A percentile compares a stretch with the other conserved stretches of the same genome.
These are phyloP conservation scores for Colletotrichum spinosum DNA, from an alignment of 2,329 filamentous ascomycete species.

Conservation along the genomic window DNA sequence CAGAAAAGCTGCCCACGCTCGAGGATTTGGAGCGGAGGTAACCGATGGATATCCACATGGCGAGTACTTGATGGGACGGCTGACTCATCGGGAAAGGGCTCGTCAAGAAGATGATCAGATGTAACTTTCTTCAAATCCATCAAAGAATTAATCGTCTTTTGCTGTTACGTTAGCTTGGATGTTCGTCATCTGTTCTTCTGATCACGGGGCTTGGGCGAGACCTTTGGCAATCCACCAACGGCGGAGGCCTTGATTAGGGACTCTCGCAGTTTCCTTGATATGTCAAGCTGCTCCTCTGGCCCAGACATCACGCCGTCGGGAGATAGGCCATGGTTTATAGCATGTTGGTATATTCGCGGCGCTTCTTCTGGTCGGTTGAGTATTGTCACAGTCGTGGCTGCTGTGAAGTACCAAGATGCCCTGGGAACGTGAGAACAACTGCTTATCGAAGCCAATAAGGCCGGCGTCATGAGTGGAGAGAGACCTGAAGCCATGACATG, in stretches of 20 bases:
- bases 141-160: slow-evolving; percentile 60
- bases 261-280: slow-evolving; percentile 60
- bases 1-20: slow-evolving; percentile 60
- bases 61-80: slow-evolving; percentile 53
- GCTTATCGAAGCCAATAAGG: slow-evolving; percentile 54
- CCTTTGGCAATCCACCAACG: slow-evolving; percentile 63
- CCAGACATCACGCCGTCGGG: slow-evolving; percentile 40
- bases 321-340: slow-evolving; percentile 47
- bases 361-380: slow-evolving; percentile 64
- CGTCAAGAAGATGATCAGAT: slow-evolving; percentile 53
- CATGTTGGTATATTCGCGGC: slow-evolving; percentile 55
- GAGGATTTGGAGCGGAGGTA: slow-evolving; percentile 50
- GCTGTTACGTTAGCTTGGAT: background rate
- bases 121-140: slow-evolving; percentile 57
- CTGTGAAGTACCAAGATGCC: slow-evolving; percentile 62
- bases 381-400: slow-evolving; percentile 57
- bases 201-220: slow-evolving; percentile 39
- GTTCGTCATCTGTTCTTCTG: background rate
- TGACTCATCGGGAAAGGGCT: slow-evolving; percentile 40
- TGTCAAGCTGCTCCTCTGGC: slow-evolving; percentile 53
- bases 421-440: slow-evolving; percentile 54
- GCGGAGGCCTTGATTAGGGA: slow-evolving; percentile 61
- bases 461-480: slow-evolving; percentile 52
- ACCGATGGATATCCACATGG: slow-evolving; percentile 51
- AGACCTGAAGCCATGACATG: slow-evolving; percentile 31